Evolutionary conservation across 495 filamentous ascomycete species (phyloP).

Genomic region (Neurospora intermedia): DNA sequence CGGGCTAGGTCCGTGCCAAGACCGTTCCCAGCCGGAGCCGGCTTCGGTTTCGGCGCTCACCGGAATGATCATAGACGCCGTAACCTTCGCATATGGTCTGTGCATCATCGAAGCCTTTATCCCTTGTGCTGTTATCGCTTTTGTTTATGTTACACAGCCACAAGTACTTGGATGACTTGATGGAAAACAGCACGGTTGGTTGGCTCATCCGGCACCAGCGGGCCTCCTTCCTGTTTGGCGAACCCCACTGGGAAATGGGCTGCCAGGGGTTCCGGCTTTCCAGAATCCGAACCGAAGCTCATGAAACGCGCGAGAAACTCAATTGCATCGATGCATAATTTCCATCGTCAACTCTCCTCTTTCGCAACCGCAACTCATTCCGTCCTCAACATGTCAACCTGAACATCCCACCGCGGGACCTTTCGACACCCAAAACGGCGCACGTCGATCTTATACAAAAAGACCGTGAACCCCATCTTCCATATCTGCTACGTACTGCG

Average conservation of each 20-base stretch:
- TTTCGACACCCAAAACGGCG: neutral
- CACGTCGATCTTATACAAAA: neutral
- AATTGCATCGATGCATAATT: neutral
- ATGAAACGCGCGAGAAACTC: neutral
- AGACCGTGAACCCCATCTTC: neutral
- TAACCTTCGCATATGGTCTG: neutral
- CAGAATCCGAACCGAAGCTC: neutral
- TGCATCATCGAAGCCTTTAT: neutral
- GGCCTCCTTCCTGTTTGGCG: neutral
- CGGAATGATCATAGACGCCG: neutral
- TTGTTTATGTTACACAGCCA: neutral
- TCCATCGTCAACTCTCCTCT: neutral
- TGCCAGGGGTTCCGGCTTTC: neutral
- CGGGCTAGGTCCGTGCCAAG: neutral
- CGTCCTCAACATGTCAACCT: neutral
- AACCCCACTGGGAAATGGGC: neutral
- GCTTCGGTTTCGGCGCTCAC: neutral
- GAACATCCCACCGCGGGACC: neutral
- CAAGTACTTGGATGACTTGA: neutral
- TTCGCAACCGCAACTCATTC: neutral
- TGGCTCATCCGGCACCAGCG: neutral
- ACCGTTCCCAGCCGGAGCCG: neutral
- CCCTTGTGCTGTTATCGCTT: neutral
- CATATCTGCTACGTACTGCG: neutral
- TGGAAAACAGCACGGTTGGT: neutral